Base-by-base conservation (phyloP, 306 rosid species). In the Neltuma alba region DNA sequence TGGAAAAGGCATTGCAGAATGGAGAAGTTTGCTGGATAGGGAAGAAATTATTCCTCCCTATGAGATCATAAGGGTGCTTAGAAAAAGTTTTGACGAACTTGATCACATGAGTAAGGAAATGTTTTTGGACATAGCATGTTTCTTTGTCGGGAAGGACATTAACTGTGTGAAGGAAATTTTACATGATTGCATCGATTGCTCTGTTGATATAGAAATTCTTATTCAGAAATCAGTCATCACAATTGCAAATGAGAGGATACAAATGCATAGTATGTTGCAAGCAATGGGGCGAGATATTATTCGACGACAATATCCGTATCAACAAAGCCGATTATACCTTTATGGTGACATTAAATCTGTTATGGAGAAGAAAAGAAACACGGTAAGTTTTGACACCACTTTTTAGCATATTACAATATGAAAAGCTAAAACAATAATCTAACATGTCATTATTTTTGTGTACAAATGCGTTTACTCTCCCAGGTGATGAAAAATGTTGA, bases 241-340 rank as follows among this genome's bases (percentile, higher is more conserved):
- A 4, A 68, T 78, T 57, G 27, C 25, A 67, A 8, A 58, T 20
- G 5, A 15, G 5, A 31, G 6, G 20, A 57, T 74, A 57, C 30
- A 78, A 34, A 52, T 78, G 83, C 86, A 83, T 37, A 58, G 69
- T 2, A 34, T 73, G 65, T 34, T 34, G 14, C 76, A 15, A 52
- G 64, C 15, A 36, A 3, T 38, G 23, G 67, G 58, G 3, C 52
- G 44, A 75, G 60, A 74, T 47, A 79, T 83, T 28, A 36, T 83
- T 9, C 62, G 44, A 3, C 36, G 60, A 20, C 38, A 28, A 34
- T 74, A 21, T 48, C 77, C 62, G 0, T 0, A 13, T 6, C 60
- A 79, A 2, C 36, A 76, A 78, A 70, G 84, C 76, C 80, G 87
- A 33, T 20, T 84, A 33, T 80, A 78, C 72, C 78, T 48, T 54